Conservation (phyloP, 1,284 basidiomycete species). For the Irpex rosettiformis region DNA sequence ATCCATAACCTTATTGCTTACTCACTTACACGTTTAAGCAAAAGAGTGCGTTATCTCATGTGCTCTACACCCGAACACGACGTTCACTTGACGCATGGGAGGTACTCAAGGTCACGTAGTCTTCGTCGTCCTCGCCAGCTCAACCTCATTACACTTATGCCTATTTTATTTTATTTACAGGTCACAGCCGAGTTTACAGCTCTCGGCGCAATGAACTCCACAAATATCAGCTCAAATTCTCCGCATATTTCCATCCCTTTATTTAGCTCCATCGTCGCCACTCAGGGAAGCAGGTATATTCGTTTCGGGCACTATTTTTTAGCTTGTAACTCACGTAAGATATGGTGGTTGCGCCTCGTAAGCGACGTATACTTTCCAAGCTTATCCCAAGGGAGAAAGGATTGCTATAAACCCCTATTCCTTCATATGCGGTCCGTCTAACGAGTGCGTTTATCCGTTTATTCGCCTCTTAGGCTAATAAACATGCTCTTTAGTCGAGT, state of each 20-base stretch:
- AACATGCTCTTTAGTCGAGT: neutral
- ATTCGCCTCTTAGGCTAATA: neutral
- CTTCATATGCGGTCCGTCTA: neutral
- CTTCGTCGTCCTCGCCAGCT: neutral
- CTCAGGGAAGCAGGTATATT: neutral
- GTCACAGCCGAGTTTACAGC: neutral
- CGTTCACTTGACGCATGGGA: neutral
- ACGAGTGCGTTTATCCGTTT: neutral
- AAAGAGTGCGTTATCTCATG: neutral
- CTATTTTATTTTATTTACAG: no score
- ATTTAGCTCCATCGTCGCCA: neutral
- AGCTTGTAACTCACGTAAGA: neutral
- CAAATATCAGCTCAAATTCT: neutral
- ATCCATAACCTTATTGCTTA: neutral
- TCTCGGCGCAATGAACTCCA: neutral
- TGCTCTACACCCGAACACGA: neutral
- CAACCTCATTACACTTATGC: neutral
- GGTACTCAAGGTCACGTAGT: neutral
- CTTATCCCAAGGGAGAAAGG: neutral
- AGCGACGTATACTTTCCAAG: neutral
- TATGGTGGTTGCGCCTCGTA: neutral
- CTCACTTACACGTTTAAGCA: neutral
- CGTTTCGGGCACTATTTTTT: neutral
- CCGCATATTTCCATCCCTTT: neutral
- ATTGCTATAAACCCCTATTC: neutral